phyloP scores from a whole-genome alignment of 2,329 filamentous ascomycete species.

The Paraphoma sp. region DNA sequence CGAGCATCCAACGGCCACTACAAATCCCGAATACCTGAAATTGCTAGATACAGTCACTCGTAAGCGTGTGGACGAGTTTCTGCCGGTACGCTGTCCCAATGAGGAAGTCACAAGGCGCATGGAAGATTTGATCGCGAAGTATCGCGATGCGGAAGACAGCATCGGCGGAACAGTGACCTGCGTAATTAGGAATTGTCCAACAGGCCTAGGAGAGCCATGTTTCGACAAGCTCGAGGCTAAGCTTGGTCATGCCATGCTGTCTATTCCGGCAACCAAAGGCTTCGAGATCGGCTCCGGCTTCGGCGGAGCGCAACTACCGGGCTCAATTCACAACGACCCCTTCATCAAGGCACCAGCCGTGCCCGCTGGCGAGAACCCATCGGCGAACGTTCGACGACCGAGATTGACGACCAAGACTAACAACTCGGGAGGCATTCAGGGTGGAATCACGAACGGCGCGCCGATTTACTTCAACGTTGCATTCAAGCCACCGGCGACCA shows the following conservation, averaged over 20 bases:
- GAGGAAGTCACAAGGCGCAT: constrained; percentile 70
- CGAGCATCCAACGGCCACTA: constrained; percentile 69
- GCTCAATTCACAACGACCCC: constrained; percentile 90
- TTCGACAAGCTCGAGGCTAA: constrained; percentile 96
- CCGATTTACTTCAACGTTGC: constrained; percentile 93
- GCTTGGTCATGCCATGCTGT: constrained; percentile 92
- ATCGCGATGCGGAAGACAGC: constrained; percentile 80
- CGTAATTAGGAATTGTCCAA: constrained; percentile 84
- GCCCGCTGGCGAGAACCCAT: constrained; percentile 55
- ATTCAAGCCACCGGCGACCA: constrained; percentile 95
- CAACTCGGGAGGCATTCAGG: constrained; percentile 93
- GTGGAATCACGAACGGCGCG: constrained; percentile 92
- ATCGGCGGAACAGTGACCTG: constrained; percentile 96
- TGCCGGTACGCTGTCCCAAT: constrained; percentile 88
- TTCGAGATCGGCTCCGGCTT: constrained; percentile 97
- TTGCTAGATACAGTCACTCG: constrained; percentile 77
- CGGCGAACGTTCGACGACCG: constrained; percentile 54
- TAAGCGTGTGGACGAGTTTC: constrained; percentile 77
- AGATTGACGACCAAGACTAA: constrained; percentile 87
- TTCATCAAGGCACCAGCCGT: constrained; percentile 69
- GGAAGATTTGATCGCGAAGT: constrained; percentile 79
- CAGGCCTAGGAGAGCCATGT: constrained; percentile 87
- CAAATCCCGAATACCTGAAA: constrained; percentile 79
- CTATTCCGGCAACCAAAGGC: constrained; percentile 92
- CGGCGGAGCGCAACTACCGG: constrained; percentile 81